Percentiles rank a stretch among this genome's conserved stretches.
These are phyloP conservation scores for Aquilaria malaccensis DNA, from an alignment of 345 rosid species.

Conservation along the genomic window DNA sequence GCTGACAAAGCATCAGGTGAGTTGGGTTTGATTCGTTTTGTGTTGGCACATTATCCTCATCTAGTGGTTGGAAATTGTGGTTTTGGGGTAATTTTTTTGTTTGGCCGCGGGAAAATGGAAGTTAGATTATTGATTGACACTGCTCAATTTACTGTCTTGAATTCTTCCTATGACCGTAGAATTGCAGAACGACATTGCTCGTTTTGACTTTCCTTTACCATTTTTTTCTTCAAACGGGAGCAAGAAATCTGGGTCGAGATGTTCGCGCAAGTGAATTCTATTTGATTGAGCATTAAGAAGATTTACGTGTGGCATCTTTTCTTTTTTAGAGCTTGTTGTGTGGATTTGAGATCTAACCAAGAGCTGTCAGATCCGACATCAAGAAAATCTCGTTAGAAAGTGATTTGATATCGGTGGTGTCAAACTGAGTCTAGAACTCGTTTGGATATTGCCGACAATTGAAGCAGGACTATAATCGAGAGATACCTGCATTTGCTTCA, in stretches of 20 bases:
- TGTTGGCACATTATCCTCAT: not conserved
- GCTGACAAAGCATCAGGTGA: not conserved
- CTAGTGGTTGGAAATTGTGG: not conserved
- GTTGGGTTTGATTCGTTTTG: not conserved
- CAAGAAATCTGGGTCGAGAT: not conserved
- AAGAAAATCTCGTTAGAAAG: not conserved
- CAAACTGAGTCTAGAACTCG: slow-evolving; percentile 94
- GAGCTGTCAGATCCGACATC: slow-evolving; percentile 7
- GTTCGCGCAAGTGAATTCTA: not conserved
- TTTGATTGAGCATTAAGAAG: not conserved
- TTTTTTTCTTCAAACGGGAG: slow-evolving; percentile 1
- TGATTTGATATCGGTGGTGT: slow-evolving; percentile 55
- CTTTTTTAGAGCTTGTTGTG: slow-evolving; percentile 11
- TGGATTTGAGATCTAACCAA: not conserved
- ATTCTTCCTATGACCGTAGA: not conserved
- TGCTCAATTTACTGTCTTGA: not conserved
- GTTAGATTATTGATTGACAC: not conserved
- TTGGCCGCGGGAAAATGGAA: not conserved
- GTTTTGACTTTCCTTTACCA: not conserved
- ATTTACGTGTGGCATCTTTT: not conserved
- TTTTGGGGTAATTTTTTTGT: not conserved
- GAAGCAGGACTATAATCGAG: slow-evolving; percentile 22
- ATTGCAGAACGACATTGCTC: not conserved
- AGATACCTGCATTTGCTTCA: slow-evolving; percentile 7
- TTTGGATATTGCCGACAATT: slow-evolving; percentile 62